A percentile compares a stretch with the other conserved stretches of the same genome.
Conservation (phyloP, 352 stramenopile genomes). For the Pythium aphanidermatum region DNA sequence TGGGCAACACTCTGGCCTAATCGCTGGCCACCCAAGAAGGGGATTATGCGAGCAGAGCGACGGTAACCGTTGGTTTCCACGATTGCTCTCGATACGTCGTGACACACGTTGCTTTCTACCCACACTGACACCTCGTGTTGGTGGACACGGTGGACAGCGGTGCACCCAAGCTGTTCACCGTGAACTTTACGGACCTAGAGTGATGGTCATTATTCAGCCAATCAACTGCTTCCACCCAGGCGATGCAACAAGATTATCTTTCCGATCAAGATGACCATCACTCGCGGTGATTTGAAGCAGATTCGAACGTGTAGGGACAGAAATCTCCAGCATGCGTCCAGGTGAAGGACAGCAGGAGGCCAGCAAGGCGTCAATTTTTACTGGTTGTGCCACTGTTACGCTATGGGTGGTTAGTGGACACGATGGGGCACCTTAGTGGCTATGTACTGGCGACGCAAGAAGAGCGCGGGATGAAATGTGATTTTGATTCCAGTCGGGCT, state of each 20-base stretch:
- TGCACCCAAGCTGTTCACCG: too few species aligned
- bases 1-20: too few species aligned
- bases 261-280: constrained; percentile 2
- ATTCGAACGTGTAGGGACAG: constrained; percentile 8
- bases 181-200: constrained; percentile 6
- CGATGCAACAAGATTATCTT: neutral
- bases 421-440: too few species aligned
- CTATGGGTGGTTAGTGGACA: constrained; percentile 1
- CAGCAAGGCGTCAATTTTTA: too few species aligned
- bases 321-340: too few species aligned
- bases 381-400: too few species aligned
- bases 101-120: constrained; percentile 4
- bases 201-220: constrained; percentile 9
- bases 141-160: constrained; percentile 10
- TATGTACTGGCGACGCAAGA: too few species aligned
- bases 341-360: too few species aligned
- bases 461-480: constrained; percentile 1
- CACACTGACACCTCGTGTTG: neutral
- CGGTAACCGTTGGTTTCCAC: neutral
- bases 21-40: too few species aligned
- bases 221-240: constrained; percentile 2
- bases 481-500: constrained; percentile 7
- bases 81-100: neutral
- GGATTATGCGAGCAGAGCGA: too few species aligned
- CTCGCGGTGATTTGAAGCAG: constrained; percentile 12